Evolutionary conservation across 345 rosid species (phyloP).

Genomic region (Brassica cretica): DNA sequence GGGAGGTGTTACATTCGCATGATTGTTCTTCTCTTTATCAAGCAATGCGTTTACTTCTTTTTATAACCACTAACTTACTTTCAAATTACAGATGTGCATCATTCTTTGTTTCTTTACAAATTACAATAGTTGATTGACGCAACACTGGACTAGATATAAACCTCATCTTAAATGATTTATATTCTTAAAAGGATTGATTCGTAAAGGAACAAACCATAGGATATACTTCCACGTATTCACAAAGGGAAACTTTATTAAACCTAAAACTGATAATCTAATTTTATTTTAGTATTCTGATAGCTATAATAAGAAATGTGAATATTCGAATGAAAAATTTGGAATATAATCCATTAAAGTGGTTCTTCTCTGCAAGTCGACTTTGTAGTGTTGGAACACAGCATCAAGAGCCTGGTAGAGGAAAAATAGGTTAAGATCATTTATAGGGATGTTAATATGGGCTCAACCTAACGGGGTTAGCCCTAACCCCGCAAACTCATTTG

Average conservation of each 20-base stretch:
- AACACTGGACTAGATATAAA: constrained; percentile 14
- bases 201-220: constrained; percentile 4
- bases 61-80: neutral
- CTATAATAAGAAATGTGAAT: neutral
- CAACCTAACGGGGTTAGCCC: too few relatives aligned
- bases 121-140: constrained; percentile 8
- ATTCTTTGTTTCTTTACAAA: neutral
- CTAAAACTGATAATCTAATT: neutral
- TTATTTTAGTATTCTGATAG: neutral
- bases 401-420: constrained; percentile 41
- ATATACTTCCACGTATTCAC: constrained; percentile 15
- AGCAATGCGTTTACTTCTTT: constrained; percentile 9
- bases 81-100: neutral
- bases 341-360: neutral
- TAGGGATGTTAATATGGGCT: too few relatives aligned
- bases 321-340: neutral
- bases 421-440: neutral
- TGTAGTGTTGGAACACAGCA: constrained; percentile 45
- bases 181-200: neutral
- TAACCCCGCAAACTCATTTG: too few relatives aligned
- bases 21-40: constrained; percentile 22
- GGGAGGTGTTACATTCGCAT: constrained; percentile 25
- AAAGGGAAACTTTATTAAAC: neutral
- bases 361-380: constrained; percentile 37
- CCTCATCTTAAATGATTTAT: neutral